Percentiles rank a stretch among this genome's conserved stretches.
These are phyloP conservation scores for Suillus luteus DNA, from an alignment of 768 basidiomycete species.

Conservation along the genomic window DNA sequence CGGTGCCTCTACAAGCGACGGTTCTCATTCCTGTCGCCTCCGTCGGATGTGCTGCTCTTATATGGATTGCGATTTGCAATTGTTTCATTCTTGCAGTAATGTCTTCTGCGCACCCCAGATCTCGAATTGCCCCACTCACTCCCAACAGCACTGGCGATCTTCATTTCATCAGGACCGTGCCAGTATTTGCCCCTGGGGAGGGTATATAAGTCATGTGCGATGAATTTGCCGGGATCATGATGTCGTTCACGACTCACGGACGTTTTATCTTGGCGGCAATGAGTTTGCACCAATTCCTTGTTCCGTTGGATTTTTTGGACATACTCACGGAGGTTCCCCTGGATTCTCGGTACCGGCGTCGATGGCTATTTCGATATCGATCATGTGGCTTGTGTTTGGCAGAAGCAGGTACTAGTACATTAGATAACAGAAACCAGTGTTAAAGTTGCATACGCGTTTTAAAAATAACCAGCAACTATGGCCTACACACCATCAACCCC, in stretches of 20 bases:
- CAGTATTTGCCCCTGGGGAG: conserved; percentile 38
- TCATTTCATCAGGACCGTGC: conserved; percentile 28
- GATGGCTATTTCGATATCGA: background rate
- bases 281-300: background rate
- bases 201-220: conserved; percentile 4
- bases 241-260: background rate
- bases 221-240: background rate
- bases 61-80: background rate
- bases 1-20: conserved; percentile 1
- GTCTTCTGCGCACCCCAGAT: background rate
- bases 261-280: background rate
- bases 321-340: background rate
- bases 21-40: conserved; percentile 1
- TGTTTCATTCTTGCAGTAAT: background rate
- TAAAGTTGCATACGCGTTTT: background rate
- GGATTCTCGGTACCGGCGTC: background rate
- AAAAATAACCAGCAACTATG: conserved; percentile 17
- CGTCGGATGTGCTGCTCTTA: conserved; percentile 1
- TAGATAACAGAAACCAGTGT: background rate
- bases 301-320: background rate
- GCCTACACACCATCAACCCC: conserved; percentile 54
- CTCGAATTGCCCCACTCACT: background rate
- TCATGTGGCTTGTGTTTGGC: background rate
- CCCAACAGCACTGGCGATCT: background rate
- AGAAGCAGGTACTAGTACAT: background rate